Evolutionary conservation across 305 asterid species (phyloP).

Genomic region (Fraxinus albicans): DNA sequence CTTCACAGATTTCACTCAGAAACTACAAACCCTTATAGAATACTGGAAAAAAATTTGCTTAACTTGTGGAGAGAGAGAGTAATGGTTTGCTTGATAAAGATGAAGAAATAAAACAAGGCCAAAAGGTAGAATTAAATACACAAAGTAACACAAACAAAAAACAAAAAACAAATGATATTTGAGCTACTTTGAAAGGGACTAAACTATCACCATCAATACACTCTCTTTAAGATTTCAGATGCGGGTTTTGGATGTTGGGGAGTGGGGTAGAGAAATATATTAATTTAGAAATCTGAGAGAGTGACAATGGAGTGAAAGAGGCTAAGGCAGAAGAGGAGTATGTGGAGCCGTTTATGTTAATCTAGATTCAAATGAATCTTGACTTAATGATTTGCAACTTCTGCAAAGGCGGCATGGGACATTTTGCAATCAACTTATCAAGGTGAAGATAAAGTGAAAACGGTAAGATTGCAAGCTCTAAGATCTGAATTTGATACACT

Average conservation of each 20-base stretch:
- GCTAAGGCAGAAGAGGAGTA: background rate
- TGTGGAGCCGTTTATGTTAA: no score
- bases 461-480: no score
- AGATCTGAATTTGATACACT: no score
- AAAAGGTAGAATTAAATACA: slow-evolving; percentile 15
- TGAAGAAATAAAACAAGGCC: no score
- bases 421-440: no score
- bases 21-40: background rate
- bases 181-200: slow-evolving; percentile 47
- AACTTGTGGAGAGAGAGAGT: background rate
- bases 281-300: slow-evolving; percentile 2
- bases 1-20: background rate
- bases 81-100: background rate
- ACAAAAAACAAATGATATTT: slow-evolving; percentile 3
- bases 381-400: no score
- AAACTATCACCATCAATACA: slow-evolving; percentile 59
- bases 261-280: background rate
- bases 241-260: background rate
- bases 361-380: no score
- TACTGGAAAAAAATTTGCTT: background rate
- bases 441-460: no score
- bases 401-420: no score
- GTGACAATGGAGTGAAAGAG: slow-evolving; percentile 12
- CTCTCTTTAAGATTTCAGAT: slow-evolving; percentile 14
- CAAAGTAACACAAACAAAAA: slow-evolving; percentile 14